A percentile compares a stretch with the other conserved stretches of the same genome.
Evolutionary conservation across 768 basidiomycete species (phyloP).

Genomic region (Mycena crocata): DNA sequence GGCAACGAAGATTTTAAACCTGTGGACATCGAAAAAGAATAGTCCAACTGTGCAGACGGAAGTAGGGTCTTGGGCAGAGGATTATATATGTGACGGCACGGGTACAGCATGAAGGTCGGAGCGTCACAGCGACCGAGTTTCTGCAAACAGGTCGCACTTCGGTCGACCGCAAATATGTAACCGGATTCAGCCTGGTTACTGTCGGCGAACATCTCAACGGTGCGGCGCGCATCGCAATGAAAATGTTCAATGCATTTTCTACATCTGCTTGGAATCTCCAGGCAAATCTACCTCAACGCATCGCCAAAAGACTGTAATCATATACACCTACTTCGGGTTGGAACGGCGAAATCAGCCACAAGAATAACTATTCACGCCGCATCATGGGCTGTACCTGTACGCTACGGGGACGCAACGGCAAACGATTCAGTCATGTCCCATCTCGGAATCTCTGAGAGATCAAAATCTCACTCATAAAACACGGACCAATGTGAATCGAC

Average conservation of each 20-base stretch:
- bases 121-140: slow-evolving; percentile 29
- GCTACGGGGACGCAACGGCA: too few species aligned
- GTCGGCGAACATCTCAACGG: slow-evolving; percentile 5
- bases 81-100: slow-evolving; percentile 28
- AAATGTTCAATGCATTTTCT: slow-evolving; percentile 32
- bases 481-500: too few species aligned
- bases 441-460: too few species aligned
- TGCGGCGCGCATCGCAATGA: slow-evolving; percentile 25
- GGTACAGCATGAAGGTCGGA: slow-evolving; percentile 34
- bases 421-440: too few species aligned
- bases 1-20: slow-evolving; percentile 36
- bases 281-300: not conserved
- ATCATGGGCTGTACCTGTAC: too few species aligned
- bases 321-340: too few species aligned
- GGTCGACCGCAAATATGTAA: slow-evolving; percentile 25
- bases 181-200: slow-evolving; percentile 20
- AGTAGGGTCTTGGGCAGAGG: slow-evolving; percentile 40
- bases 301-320: too few species aligned
- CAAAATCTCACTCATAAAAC: too few species aligned
- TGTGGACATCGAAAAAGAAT: slow-evolving; percentile 39
- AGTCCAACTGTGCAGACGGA: slow-evolving; percentile 25
- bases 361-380: too few species aligned
- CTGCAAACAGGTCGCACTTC: slow-evolving; percentile 32
- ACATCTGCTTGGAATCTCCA: slow-evolving; percentile 29
- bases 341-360: too few species aligned